Percentiles rank a stretch among this genome's conserved stretches.
These are phyloP conservation scores for Lasiodiplodia sp. DNA, from an alignment of 2,329 filamentous ascomycete genomes.

Conservation along the genomic window DNA sequence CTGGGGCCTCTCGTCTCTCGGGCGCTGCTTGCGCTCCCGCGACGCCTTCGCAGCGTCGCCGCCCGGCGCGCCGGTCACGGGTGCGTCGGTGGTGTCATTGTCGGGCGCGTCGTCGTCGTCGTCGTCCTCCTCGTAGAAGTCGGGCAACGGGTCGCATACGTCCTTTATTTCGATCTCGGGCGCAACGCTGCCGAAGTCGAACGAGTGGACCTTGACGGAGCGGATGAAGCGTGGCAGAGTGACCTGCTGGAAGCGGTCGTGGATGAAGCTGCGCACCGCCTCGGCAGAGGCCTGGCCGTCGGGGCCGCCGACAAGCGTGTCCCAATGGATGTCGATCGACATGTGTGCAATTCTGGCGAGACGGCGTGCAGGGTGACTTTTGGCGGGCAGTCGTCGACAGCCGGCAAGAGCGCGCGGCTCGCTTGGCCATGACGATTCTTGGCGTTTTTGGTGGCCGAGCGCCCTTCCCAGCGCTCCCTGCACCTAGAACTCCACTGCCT, in stretches of 20 bases:
- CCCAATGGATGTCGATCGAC: constrained; percentile 99
- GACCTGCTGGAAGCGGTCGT: constrained; percentile 93
- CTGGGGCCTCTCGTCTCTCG: constrained; percentile 35
- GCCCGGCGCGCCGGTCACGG: constrained; percentile 37
- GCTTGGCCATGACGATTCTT: constrained; percentile 26
- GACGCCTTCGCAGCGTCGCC: constrained; percentile 38
- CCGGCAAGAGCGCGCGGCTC: constrained; percentile 11
- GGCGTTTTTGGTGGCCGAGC: constrained; percentile 9
- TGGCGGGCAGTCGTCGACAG: constrained; percentile 13
- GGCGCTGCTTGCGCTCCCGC: constrained; percentile 41
- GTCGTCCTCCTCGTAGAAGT: constrained; percentile 90
- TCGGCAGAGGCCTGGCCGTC: constrained; percentile 87
- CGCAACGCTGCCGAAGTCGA: constrained; percentile 85
- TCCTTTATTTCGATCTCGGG: constrained; percentile 94
- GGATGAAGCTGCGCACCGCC: constrained; percentile 89
- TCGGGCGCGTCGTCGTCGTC: constrained; percentile 70
- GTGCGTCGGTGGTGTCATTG: constrained; percentile 34
- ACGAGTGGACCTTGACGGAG: constrained; percentile 91
- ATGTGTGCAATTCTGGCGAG: constrained; percentile 57
- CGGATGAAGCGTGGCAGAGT: constrained; percentile 94
- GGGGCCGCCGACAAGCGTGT: constrained; percentile 85
- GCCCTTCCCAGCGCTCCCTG: not conserved
- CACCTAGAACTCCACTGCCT: not conserved
- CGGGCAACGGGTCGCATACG: constrained; percentile 91
- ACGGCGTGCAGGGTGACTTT: constrained; percentile 11